Percentiles rank a stretch among this genome's conserved stretches.
These are phyloP conservation scores for Sporothrix brunneoviolacea DNA, from an alignment of 2,329 filamentous ascomycete species.

Conservation along the genomic window DNA sequence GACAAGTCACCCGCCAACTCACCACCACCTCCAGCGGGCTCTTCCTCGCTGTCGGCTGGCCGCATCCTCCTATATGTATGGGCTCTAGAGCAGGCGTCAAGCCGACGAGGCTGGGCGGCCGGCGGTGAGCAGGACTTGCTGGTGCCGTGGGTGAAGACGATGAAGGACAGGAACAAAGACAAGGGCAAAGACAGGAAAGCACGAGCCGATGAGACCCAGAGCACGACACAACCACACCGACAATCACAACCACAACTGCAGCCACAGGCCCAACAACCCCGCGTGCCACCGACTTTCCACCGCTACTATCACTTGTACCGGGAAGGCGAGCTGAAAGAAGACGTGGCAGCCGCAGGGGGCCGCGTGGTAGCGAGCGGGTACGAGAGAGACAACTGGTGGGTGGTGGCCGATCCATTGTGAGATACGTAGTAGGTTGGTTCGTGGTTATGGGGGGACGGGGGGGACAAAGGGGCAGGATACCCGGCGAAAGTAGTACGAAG, in stretches of 20 bases:
- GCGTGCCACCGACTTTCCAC: conserved; percentile 58
- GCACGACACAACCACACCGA: too few species aligned
- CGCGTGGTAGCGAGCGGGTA: conserved; percentile 74
- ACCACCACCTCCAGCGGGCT: conserved; percentile 16
- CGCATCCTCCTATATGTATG: conserved; percentile 82
- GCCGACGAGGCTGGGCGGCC: conserved; percentile 82
- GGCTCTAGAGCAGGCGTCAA: conserved; percentile 86
- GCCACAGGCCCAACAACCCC: conserved; percentile 6
- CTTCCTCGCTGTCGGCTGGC: conserved; percentile 35
- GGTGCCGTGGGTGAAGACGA: conserved; percentile 74
- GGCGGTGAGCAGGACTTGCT: conserved; percentile 82
- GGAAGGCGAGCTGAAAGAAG: conserved; percentile 76
- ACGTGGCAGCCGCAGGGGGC: conserved; percentile 69
- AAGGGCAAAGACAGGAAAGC: conserved; percentile 9
- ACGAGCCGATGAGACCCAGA: too few species aligned
- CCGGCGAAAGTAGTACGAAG: too few species aligned
- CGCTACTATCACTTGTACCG: conserved; percentile 93
- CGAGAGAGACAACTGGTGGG: conserved; percentile 99
- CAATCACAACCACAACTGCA: too few species aligned
- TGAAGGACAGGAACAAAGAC: conserved; percentile 11
- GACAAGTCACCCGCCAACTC: too few species aligned
- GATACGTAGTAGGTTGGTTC: background rate
- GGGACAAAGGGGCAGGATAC: too few species aligned
- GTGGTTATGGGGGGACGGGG: too few species aligned
- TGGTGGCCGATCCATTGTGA: conserved; percentile 41